Evolutionary conservation across 164 flowering plant species (phyloP), one percentile per base, ranked within the genome.

Genomic region (Liquidambar formosana): DNA sequence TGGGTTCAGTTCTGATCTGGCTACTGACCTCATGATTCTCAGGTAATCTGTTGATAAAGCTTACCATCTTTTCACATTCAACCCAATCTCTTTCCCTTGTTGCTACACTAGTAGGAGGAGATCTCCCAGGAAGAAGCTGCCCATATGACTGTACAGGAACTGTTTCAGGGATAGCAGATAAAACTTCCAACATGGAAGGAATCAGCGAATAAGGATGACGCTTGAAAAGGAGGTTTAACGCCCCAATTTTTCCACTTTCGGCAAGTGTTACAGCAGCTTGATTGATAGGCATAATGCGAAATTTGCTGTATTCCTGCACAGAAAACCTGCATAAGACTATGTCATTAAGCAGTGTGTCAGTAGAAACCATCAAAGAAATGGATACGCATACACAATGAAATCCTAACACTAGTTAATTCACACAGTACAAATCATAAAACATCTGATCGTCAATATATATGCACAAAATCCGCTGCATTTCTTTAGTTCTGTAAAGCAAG

Each of bases 61-160:
- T 71, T 23, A 80, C 77, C 90, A 87, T 90, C 71, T 76, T 76
- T 64, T 84, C 84, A 79, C 94, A 86, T 80, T 96, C 99, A 79
- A 93, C 96, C 99, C 99, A 96, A 80, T 96, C 99, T 67, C 83
- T 83, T 51, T 90, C 91, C 72, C 99, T 86, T 69, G 90, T 66
- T 72, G 80, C 64, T 74, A 83, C 64, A 63, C 65, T 78, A 57
- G 84, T 57, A 57, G 97, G 96, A 79, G 97, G 96, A 80, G 82
- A 83, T 68, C 80, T 80, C 41, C 95, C 97, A 61, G 98, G 99
- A 82, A 96, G 99, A 57, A 96, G 98, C 71, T 93, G 97, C 57
- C 83, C 80, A 76, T 93, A 96, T 54, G 88, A 82, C 71, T 93
- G 88, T 44, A 89, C 95, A 18, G 91, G 91, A 77, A 93, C 69